A percentile compares a stretch with the other conserved stretches of the same genome.
Conservation (phyloP, 805 yeast genomes). For the Candida piceae region DNA sequence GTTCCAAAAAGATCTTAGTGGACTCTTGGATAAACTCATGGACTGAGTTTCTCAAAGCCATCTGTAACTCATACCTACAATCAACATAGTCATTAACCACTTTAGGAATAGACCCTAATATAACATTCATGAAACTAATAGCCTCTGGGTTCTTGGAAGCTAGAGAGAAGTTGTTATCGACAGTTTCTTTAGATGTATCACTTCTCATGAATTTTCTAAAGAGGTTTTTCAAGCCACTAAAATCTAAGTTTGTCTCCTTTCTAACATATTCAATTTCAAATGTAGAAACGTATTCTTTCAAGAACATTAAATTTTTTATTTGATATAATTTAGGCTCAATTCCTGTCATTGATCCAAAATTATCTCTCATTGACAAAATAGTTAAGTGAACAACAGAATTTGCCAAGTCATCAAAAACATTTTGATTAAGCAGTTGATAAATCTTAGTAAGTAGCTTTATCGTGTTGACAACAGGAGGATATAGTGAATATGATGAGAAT, state of each 20-base stretch:
- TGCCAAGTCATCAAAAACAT: conserved; percentile 83
- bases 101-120: conserved; percentile 64
- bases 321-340: conserved; percentile 61
- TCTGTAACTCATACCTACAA: conserved; percentile 64
- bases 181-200: conserved; percentile 14
- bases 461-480: conserved; percentile 69
- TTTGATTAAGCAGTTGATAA: conserved; percentile 71
- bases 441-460: conserved; percentile 68
- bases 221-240: conserved; percentile 61
- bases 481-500: conserved; percentile 26
- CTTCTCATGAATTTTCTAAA: conserved; percentile 32
- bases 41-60: conserved; percentile 66
- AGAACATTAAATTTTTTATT: conserved; percentile 63
- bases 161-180: conserved; percentile 18
- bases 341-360: conserved; percentile 46
- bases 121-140: conserved; percentile 17
- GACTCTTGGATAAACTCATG: conserved; percentile 62
- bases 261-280: conserved; percentile 78
- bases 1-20: conserved; percentile 42
- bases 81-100: conserved; percentile 81
- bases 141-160: conserved; percentile 8
- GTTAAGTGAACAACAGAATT: conserved; percentile 81
- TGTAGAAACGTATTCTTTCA: conserved; percentile 61
- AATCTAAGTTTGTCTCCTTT: conserved; percentile 72
- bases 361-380: conserved; percentile 53